Percentiles rank a stretch among this genome's conserved stretches.
Conservation (phyloP, 768 basidiomycete species). For the Podaxis sp. region DNA sequence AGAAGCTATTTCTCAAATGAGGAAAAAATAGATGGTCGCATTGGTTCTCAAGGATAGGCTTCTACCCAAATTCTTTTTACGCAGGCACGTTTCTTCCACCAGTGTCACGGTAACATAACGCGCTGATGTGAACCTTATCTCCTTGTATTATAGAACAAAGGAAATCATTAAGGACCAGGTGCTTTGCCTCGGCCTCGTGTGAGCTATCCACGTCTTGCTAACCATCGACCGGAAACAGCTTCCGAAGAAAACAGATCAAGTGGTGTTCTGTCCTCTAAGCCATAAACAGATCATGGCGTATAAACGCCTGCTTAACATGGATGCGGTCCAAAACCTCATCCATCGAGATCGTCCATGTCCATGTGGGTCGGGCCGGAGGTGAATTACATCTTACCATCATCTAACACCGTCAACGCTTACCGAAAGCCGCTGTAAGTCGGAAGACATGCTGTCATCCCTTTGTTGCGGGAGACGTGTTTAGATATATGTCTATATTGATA, state of each 20-base stretch:
- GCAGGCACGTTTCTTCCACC: conserved; percentile 49
- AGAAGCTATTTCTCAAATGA: neutral
- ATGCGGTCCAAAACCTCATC: conserved; percentile 70
- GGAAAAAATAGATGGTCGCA: conserved; percentile 51
- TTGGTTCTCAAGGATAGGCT: conserved; percentile 61
- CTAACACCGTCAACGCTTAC: conserved; percentile 3
- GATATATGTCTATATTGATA: conserved; percentile 78
- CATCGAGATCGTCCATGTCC: conserved; percentile 69
- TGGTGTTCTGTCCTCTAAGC: conserved; percentile 92
- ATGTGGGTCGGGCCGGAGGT: conserved; percentile 67
- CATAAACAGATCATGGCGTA: conserved; percentile 70
- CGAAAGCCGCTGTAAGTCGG: conserved; percentile 29
- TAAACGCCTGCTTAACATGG: conserved; percentile 62
- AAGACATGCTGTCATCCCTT: conserved; percentile 43
- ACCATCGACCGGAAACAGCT: conserved; percentile 45
- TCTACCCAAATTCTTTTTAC: conserved; percentile 79
- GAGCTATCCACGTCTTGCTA: neutral
- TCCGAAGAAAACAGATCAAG: conserved; percentile 85
- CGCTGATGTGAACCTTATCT: conserved; percentile 2
- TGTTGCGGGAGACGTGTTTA: conserved; percentile 69
- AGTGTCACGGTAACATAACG: neutral
- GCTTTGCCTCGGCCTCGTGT: neutral
- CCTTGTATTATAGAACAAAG: conserved; percentile 56
- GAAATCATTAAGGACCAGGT: conserved; percentile 73
- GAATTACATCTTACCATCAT: conserved; percentile 21